Evolutionary conservation across 2,329 filamentous ascomycete species (phyloP).

Genomic region (Talaromyces piceae): DNA sequence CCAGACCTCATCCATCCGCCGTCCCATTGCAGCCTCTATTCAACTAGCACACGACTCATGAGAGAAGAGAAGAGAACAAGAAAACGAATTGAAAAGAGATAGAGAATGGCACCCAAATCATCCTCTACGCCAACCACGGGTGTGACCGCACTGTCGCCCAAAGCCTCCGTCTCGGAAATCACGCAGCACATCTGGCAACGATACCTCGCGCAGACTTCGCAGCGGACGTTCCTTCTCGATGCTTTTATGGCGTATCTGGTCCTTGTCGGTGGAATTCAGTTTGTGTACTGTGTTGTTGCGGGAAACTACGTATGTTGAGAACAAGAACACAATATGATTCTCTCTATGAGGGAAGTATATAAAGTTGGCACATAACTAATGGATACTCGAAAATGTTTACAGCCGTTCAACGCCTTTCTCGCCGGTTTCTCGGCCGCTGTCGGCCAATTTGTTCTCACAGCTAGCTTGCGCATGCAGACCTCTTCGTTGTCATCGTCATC

Average conservation of each 20-base stretch:
- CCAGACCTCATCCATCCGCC: neutral
- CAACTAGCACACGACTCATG: too few relatives aligned
- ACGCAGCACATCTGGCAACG: slow-evolving; percentile 63
- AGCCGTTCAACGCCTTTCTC: slow-evolving; percentile 99
- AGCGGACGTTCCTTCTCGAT: slow-evolving; percentile 87
- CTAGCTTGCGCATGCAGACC: slow-evolving; percentile 85
- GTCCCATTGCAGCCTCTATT: too few relatives aligned
- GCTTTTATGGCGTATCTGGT: slow-evolving; percentile 84
- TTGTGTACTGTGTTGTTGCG: slow-evolving; percentile 81
- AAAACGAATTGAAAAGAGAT: neutral
- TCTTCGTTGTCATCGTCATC: slow-evolving; percentile 38
- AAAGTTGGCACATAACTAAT: too few relatives aligned
- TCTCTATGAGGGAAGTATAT: too few relatives aligned
- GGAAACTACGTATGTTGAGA: slow-evolving; percentile 91
- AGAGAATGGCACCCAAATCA: slow-evolving; percentile 22
- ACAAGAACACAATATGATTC: too few relatives aligned
- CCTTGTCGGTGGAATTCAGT: slow-evolving; percentile 80
- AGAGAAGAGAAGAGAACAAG: too few relatives aligned
- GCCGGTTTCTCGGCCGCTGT: slow-evolving; percentile 91
- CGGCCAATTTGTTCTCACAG: slow-evolving; percentile 94
- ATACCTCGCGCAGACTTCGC: slow-evolving; percentile 74
- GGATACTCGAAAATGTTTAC: too few relatives aligned
- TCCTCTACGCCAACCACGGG: slow-evolving; percentile 21
- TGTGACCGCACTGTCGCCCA: slow-evolving; percentile 30
- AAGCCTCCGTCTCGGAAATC: slow-evolving; percentile 48